These are phyloP conservation scores for Pseudonitzschia pungens DNA, from an alignment of 108 stramenopile species.

Conservation along the genomic window DNA sequence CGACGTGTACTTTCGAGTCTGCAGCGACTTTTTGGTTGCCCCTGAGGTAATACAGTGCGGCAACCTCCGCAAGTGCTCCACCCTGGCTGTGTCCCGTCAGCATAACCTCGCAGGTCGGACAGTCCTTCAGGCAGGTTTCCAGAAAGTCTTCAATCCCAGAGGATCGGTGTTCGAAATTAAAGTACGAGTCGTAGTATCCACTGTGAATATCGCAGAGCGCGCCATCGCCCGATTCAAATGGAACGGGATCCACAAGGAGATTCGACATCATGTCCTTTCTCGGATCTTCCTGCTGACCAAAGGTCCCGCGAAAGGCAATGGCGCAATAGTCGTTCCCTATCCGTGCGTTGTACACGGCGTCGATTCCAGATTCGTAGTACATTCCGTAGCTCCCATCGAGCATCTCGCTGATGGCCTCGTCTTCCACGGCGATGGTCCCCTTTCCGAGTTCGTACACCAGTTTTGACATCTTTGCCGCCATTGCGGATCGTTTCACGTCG, in stretches of 20 bases:
- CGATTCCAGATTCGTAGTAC: slow-evolving; percentile 2
- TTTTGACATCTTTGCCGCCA: not conserved
- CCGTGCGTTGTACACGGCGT: not conserved
- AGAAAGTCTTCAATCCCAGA: not conserved
- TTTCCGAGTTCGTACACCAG: not conserved
- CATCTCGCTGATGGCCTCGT: not conserved
- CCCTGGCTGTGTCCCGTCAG: slow-evolving; percentile 7
- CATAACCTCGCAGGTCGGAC: slow-evolving; percentile 1
- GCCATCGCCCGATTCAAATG: not conserved
- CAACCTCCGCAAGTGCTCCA: slow-evolving; percentile 6
- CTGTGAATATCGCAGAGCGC: not conserved
- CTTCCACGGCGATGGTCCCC: not conserved
- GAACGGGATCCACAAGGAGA: not conserved
- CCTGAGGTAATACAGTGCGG: not conserved
- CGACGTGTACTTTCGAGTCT: not conserved
- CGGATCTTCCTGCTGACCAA: not conserved
- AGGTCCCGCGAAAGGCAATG: slow-evolving; percentile 2
- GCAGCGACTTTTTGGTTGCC: not conserved
- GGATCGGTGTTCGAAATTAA: not conserved
- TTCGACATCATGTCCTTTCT: not conserved
- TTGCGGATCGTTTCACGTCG: not conserved
- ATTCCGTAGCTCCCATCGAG: not conserved
- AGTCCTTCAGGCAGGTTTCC: not conserved
- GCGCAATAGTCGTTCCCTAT: slow-evolving; percentile 5
- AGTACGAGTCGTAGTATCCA: slow-evolving; percentile 1